Evolutionary conservation across 192 early-diverging fungal genomes (phyloP).

Genomic region (Helicostylum pulchrum): DNA sequence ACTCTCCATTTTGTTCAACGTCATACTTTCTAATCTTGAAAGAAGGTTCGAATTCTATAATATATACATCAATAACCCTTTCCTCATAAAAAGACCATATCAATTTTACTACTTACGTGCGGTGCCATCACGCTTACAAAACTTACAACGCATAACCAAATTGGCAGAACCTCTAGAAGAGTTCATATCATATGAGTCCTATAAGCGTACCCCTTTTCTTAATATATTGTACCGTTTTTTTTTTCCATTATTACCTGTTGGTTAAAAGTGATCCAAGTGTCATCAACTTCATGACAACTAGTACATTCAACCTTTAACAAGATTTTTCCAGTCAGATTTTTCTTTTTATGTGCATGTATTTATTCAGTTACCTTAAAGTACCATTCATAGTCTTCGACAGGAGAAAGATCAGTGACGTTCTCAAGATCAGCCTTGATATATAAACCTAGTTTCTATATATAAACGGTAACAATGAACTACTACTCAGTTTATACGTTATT

Average conservation of each 20-base stretch:
- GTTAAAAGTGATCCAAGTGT: conserved; percentile 66
- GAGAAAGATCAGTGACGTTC: conserved; percentile 73
- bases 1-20: conserved; percentile 47
- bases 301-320: conserved; percentile 62
- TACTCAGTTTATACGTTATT: too few species aligned
- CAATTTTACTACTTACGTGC: conserved; percentile 40
- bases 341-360: neutral
- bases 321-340: neutral
- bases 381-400: conserved; percentile 59
- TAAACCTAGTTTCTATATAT: conserved; percentile 47
- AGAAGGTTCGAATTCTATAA: conserved; percentile 27
- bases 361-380: conserved; percentile 55
- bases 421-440: conserved; percentile 76
- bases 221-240: neutral
- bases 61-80: neutral
- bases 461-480: too few species aligned
- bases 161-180: conserved; percentile 81
- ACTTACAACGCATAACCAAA: conserved; percentile 89
- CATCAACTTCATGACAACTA: conserved; percentile 74
- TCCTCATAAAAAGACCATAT: neutral
- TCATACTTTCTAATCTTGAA: conserved; percentile 24
- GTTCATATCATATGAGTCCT: conserved; percentile 60
- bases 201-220: neutral
- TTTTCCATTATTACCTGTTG: conserved; percentile 36
- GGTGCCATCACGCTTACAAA: conserved; percentile 75